Conservation (phyloP, 306 rosid species). For the Myrica gale region DNA sequence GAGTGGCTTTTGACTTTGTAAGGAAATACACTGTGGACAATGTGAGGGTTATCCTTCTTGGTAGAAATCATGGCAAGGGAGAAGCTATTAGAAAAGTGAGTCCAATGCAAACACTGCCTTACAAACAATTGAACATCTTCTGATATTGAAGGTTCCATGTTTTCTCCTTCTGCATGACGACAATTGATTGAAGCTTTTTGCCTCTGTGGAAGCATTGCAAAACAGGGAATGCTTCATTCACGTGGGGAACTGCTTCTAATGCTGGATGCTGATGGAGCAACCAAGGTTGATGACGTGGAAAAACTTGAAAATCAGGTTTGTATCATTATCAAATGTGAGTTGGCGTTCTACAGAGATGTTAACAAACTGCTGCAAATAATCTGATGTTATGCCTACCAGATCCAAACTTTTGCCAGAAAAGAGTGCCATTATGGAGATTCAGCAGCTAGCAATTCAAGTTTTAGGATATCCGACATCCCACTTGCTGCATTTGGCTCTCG, state of each 20-base stretch:
- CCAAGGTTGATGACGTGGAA: constrained; percentile 77
- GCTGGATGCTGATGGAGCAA: constrained; percentile 99
- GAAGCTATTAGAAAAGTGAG: constrained; percentile 99
- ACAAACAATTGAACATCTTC: background rate
- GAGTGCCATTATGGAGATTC: constrained; percentile 45
- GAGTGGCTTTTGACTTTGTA: constrained; percentile 80
- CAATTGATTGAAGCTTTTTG: constrained; percentile 67
- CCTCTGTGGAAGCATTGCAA: constrained; percentile 73
- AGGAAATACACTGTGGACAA: constrained; percentile 74
- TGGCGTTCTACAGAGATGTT: constrained; percentile 15
- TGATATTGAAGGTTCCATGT: constrained; percentile 10
- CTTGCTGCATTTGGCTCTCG: constrained; percentile 91
- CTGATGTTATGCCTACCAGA: constrained; percentile 43
- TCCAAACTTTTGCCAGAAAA: constrained; percentile 54
- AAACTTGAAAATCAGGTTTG: constrained; percentile 88
- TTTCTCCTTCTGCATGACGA: constrained; percentile 3
- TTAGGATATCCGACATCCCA: constrained; percentile 74
- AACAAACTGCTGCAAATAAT: constrained; percentile 19
- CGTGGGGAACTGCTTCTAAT: constrained; percentile 94
- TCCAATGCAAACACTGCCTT: constrained; percentile 34
- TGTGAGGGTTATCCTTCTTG: constrained; percentile 85
- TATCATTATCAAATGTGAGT: constrained; percentile 8
- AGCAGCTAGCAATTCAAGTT: constrained; percentile 40
- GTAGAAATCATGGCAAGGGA: constrained; percentile 92
- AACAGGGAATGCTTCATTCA: constrained; percentile 99